Percentiles rank a stretch among this genome's conserved stretches.
phyloP scores from a whole-genome alignment of 805 yeast genomes.

The Saturnispora bothae region DNA sequence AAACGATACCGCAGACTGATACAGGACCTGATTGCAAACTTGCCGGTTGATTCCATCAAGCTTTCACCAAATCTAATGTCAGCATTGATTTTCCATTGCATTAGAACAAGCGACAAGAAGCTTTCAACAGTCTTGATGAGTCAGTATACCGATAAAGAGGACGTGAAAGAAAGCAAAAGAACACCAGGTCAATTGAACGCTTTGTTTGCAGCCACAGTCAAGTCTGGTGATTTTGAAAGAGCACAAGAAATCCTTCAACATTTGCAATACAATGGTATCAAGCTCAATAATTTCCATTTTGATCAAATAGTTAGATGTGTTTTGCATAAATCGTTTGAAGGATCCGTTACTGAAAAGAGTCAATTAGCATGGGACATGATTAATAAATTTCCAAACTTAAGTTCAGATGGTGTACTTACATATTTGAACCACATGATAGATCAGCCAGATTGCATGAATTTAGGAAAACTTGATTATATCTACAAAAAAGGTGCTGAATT shows the following conservation, averaged over 20 bases:
- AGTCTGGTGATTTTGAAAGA: conserved; percentile 19
- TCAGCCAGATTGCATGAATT: conserved; percentile 14
- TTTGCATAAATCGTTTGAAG: conserved; percentile 9
- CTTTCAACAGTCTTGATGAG: conserved; percentile 20
- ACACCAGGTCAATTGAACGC: conserved; percentile 24
- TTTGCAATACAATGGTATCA: conserved; percentile 18
- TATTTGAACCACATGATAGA: conserved; percentile 24
- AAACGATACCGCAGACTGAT: conserved; percentile 21
- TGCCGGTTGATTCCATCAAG: conserved; percentile 27
- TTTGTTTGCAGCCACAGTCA: conserved; percentile 21
- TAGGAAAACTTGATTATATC: conserved; percentile 18
- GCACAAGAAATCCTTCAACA: conserved; percentile 23
- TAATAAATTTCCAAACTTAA: conserved; percentile 11
- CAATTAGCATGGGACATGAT: conserved; percentile 24
- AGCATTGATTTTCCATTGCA: conserved; percentile 22
- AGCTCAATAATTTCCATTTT: conserved; percentile 22
- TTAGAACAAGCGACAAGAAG: conserved; percentile 19
- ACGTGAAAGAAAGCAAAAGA: conserved; percentile 17
- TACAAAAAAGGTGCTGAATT: conserved; percentile 13
- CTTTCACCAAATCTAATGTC: conserved; percentile 27
- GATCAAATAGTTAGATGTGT: conserved; percentile 24
- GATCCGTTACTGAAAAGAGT: background rate
- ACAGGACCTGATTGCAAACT: conserved; percentile 17
- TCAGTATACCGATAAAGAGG: conserved; percentile 18
- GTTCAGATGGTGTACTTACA: conserved; percentile 21